Conservation (phyloP, 2,329 filamentous ascomycete species). For the Penicillium vulpinum region DNA sequence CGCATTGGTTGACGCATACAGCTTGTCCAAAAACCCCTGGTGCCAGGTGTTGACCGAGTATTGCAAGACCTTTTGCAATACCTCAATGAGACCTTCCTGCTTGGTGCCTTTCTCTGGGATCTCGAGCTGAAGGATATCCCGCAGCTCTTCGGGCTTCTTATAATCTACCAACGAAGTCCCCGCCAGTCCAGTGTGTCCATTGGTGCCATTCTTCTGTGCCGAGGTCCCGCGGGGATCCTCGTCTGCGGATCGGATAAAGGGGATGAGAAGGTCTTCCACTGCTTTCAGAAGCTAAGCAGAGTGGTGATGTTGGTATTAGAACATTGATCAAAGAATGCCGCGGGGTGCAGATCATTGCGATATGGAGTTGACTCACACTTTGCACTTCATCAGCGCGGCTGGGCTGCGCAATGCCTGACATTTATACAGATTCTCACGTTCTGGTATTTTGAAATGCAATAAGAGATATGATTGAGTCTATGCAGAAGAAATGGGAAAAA, state of each 20-base stretch:
- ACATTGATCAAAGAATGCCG: not conserved
- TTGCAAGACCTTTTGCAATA: conserved; percentile 68
- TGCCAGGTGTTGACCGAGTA: conserved; percentile 99
- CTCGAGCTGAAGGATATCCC: conserved; percentile 53
- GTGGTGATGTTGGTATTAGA: not conserved
- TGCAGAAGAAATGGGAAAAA: not conserved
- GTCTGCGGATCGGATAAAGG: conserved; percentile 48
- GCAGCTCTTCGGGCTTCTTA: conserved; percentile 59
- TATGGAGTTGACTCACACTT: conserved; percentile 35
- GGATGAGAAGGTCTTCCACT: conserved; percentile 46
- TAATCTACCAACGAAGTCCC: conserved; percentile 65
- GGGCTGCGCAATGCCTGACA: conserved; percentile 25
- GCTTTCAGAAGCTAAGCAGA: conserved; percentile 37
- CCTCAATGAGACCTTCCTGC: conserved; percentile 71
- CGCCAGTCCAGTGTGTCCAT: conserved; percentile 57
- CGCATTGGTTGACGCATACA: conserved; percentile 87
- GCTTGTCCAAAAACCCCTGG: conserved; percentile 92
- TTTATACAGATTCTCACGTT: conserved; percentile 11
- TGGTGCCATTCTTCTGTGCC: conserved; percentile 18
- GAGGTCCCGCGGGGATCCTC: conserved; percentile 22
- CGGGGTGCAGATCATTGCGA: conserved; percentile 2
- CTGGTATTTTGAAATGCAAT: not conserved
- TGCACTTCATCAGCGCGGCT: conserved; percentile 44
- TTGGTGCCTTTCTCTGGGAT: conserved; percentile 60
- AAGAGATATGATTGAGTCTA: not conserved